Conservation (phyloP, 805 yeast species). For the Kuraishia piskuri region DNA sequence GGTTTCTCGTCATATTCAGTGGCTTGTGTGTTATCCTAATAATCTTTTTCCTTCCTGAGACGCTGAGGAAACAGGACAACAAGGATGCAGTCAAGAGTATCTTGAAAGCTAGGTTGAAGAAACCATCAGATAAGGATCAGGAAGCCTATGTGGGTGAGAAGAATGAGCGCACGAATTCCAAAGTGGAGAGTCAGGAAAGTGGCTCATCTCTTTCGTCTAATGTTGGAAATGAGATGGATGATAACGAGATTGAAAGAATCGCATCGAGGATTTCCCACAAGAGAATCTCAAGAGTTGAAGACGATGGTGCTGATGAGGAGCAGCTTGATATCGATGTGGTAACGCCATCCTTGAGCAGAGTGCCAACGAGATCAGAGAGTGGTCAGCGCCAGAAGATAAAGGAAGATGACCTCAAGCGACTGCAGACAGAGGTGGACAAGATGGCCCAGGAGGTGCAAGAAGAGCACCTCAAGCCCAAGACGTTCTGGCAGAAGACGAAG, state of each 20-base stretch:
- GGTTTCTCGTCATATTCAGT: conserved; percentile 68
- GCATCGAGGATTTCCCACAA: conserved; percentile 24
- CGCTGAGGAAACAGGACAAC: conserved; percentile 57
- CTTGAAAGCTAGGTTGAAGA: conserved; percentile 20
- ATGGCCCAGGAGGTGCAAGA: conserved; percentile 6
- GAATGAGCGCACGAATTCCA: background rate
- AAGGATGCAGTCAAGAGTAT: conserved; percentile 42
- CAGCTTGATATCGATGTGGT: conserved; percentile 33
- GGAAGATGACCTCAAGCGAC: conserved; percentile 6
- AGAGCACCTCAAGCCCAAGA: conserved; percentile 9
- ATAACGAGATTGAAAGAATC: conserved; percentile 21
- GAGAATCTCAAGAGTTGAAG: conserved; percentile 9
- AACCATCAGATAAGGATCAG: conserved; percentile 7
- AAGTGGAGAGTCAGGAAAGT: conserved; percentile 1
- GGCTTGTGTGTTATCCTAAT: conserved; percentile 43
- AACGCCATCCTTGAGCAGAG: conserved; percentile 10
- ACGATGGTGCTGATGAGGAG: conserved; percentile 11
- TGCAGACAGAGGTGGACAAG: conserved; percentile 10
- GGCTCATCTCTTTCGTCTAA: conserved; percentile 3
- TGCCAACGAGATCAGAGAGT: background rate
- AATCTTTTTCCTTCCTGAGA: conserved; percentile 66
- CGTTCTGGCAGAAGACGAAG: conserved; percentile 11
- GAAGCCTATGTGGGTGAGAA: conserved; percentile 2
- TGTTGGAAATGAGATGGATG: conserved; percentile 10
- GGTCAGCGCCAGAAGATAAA: background rate